A percentile compares a stretch with the other conserved stretches of the same genome.
phyloP scores from a whole-genome alignment of 805 yeast genomes.

The Tetrapisispora namnaoensis region DNA sequence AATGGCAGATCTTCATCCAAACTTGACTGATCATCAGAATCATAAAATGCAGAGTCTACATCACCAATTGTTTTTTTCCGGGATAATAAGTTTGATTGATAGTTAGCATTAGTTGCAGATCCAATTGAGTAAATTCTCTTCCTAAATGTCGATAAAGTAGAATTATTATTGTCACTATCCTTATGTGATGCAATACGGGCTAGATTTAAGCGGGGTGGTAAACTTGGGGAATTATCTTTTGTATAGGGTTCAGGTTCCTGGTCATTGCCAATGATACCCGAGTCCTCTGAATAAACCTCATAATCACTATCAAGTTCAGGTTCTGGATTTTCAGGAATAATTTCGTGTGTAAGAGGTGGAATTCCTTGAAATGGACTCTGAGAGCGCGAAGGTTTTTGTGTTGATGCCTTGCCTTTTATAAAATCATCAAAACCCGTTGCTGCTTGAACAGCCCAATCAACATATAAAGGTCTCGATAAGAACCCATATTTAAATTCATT shows the following conservation, averaged over 20 bases:
- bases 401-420: not conserved
- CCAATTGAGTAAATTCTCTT: constrained; percentile 32
- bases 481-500: constrained; percentile 43
- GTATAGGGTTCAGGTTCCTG: constrained; percentile 8
- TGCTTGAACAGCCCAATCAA: constrained; percentile 35
- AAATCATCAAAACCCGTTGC: constrained; percentile 28
- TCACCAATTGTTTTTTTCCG: constrained; percentile 14
- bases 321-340: constrained; percentile 5
- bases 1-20: constrained; percentile 31
- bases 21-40: constrained; percentile 13
- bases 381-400: constrained; percentile 1
- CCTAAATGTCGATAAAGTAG: constrained; percentile 26
- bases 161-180: constrained; percentile 7
- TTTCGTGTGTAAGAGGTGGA: constrained; percentile 8
- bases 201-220: constrained; percentile 10
- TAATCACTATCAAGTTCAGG: constrained; percentile 1
- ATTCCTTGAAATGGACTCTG: constrained; percentile 3
- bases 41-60: constrained; percentile 1
- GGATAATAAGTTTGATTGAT: constrained; percentile 3
- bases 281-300: not conserved
- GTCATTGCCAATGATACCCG: not conserved
- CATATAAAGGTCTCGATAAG: constrained; percentile 37
- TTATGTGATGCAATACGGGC: constrained; percentile 26
- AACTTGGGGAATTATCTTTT: not conserved
- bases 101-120: constrained; percentile 7